phyloP scores from a whole-genome alignment of 2,329 filamentous ascomycete species.

The Pseudogymnoascus sp. region DNA sequence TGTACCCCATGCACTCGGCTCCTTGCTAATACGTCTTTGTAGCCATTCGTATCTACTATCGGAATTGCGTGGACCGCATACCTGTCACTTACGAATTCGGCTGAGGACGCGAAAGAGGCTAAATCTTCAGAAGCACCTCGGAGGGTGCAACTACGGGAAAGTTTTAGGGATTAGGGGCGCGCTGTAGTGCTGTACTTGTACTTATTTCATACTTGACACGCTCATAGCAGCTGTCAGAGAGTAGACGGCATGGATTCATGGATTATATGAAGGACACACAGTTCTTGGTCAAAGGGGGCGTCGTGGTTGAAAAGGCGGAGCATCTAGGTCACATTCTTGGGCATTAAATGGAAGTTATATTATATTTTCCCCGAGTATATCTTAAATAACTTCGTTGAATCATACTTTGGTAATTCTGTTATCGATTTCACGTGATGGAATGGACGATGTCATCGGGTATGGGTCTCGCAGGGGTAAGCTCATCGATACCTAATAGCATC shows the following conservation, averaged over 20 bases:
- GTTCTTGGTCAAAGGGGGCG: slow-evolving; percentile 2
- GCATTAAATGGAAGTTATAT: background rate
- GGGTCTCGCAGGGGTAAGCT: slow-evolving; percentile 8
- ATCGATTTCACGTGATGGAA: background rate
- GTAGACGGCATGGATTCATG: background rate
- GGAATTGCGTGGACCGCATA: slow-evolving; percentile 98
- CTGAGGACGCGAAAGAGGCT: slow-evolving; percentile 44
- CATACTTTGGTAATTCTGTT: background rate
- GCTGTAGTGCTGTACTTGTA: background rate
- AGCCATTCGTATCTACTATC: slow-evolving; percentile 93
- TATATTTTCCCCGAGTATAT: background rate
- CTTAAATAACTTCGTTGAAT: background rate
- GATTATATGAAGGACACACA: background rate
- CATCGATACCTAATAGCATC: slow-evolving; percentile 4
- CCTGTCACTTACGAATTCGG: slow-evolving; percentile 81
- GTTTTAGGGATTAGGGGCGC: background rate
- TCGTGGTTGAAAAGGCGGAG: background rate
- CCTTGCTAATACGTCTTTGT: slow-evolving; percentile 16
- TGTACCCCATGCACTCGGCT: background rate
- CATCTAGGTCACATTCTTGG: background rate
- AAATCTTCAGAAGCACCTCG: background rate
- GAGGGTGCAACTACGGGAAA: background rate
- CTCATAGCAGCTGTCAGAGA: background rate
- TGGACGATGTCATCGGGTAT: slow-evolving; percentile 8
- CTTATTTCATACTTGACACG: background rate